Evolutionary conservation across 2,329 filamentous ascomycete genomes (phyloP), one percentile per base, ranked within the genome.

Genomic region (Blumeria hordei): DNA sequence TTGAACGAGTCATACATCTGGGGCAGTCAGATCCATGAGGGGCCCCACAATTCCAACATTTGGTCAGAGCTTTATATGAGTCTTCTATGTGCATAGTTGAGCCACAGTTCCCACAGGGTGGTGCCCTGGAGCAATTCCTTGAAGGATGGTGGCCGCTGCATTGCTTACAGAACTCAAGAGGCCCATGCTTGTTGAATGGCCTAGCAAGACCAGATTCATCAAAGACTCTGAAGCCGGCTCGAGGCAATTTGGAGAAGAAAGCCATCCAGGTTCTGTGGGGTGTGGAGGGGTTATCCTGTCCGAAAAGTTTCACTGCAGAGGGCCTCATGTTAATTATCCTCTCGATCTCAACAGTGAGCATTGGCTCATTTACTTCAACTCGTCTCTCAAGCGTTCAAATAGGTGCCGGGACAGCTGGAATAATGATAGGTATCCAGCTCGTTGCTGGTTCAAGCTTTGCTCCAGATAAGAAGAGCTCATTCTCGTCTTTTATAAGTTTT

Each of bases 181-280:
- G 33, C 8, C 28, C 35, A 7, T 53, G 35, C 51, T 53, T 53
- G 10, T 37, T 53, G 18, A 10, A 53, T 8, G 36, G 21, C 51
- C 51, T 43, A 2, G 32, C 36, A 11, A 53, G 21, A 11, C 36
- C 36, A 5, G 51, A 41, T n/a, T 53, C 36, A 32, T 53, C 51
- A 39, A 53, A 53, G 3, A 53, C 35, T 41, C 51, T 37, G 18
- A 41, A 53, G 7, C 36, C 51, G 9, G 28, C 6, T 4, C 51
- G 51, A 32, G 18, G 18, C 8, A 16, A 4, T 39, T 53, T 41
- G 12, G 35, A 39, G 34, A 53, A 53, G 16, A 18, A 39, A 6
- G 51, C 51, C 36, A 53, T 8, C 51, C 35, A 53, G 39, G 36
- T 53, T 37, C 16, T 39, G 21, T 53, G 51, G 10, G 51, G 51